Conservation (phyloP, 1,139 yeast genomes). For the Geotrichum fermentans region DNA sequence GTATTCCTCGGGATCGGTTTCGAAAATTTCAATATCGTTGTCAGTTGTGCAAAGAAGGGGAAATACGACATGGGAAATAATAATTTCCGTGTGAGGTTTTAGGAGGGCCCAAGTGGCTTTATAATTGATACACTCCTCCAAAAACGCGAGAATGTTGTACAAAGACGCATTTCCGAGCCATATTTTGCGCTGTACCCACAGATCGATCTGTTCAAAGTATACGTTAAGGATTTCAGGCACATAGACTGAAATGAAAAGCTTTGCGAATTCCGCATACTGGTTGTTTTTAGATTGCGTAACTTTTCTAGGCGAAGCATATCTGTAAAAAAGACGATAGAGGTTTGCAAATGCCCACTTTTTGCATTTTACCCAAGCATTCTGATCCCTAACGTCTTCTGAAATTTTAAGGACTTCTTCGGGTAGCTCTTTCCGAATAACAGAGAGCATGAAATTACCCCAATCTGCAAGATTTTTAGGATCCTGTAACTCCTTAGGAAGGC, state of each 20-base stretch:
- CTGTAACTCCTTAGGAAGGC: constrained; percentile 68
- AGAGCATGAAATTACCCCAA: constrained; percentile 79
- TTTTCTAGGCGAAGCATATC: constrained; percentile 54
- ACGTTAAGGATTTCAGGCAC: constrained; percentile 69
- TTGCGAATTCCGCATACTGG: constrained; percentile 36
- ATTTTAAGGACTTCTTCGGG: constrained; percentile 47
- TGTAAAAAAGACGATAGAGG: constrained; percentile 63
- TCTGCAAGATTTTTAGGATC: constrained; percentile 51
- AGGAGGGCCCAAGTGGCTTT: constrained; percentile 67
- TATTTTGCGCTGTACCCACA: constrained; percentile 59
- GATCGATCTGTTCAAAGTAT: constrained; percentile 60
- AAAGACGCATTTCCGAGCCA: constrained; percentile 71
- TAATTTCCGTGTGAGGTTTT: constrained; percentile 61
- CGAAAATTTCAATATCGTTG: constrained; percentile 67
- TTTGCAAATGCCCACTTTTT: constrained; percentile 91
- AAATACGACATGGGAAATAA: constrained; percentile 68
- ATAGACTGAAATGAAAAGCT: constrained; percentile 42
- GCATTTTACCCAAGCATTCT: constrained; percentile 63
- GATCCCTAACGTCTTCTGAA: constrained; percentile 47
- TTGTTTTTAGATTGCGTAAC: constrained; percentile 28
- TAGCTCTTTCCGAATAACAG: constrained; percentile 56
- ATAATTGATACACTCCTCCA: constrained; percentile 65
- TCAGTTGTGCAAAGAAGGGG: constrained; percentile 75
- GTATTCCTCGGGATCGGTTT: constrained; percentile 86
- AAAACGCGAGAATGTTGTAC: constrained; percentile 61